A percentile compares a stretch with the other conserved stretches of the same genome.
These are phyloP conservation scores for Acorus calamus DNA, from an alignment of 106 monocot genomes.

Conservation along the genomic window DNA sequence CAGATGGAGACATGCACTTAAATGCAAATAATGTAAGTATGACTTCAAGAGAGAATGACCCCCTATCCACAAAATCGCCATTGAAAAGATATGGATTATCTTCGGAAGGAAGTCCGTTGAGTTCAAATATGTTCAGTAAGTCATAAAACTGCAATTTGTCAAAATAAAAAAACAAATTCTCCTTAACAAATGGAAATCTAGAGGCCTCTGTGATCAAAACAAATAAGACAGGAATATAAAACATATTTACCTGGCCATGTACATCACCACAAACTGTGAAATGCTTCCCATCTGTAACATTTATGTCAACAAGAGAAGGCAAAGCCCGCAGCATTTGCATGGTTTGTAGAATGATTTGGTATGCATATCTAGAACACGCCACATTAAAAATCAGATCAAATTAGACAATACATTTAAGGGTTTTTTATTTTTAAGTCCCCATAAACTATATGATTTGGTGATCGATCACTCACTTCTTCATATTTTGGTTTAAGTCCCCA, in stretches of 20 bases:
- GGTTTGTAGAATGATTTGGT: conserved; percentile 72
- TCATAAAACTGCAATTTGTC: conserved; percentile 75
- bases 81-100: conserved; percentile 98
- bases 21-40: conserved; percentile 96
- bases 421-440: too few relatives aligned
- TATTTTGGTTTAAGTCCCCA: too few relatives aligned
- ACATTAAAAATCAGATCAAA: too few relatives aligned
- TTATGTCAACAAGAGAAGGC: conserved; percentile 92
- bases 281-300: conserved; percentile 51
- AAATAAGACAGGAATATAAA: neutral
- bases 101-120: conserved; percentile 93
- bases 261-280: conserved; percentile 97
- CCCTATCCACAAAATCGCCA: conserved; percentile 98
- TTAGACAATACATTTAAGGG: too few relatives aligned
- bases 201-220: neutral
- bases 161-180: conserved; percentile 7
- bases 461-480: too few relatives aligned
- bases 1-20: conserved; percentile 87
- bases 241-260: conserved; percentile 68
- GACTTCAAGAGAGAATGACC: conserved; percentile 94
- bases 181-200: conserved; percentile 6
- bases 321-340: conserved; percentile 48
- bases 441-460: too few relatives aligned
- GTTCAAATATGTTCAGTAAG: conserved; percentile 87
- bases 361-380: conserved; percentile 58